Evolutionary conservation across 176 grass and related monocot genomes (phyloP), one percentile per base, ranked within the genome.

Genomic region (Carex kokanica): DNA sequence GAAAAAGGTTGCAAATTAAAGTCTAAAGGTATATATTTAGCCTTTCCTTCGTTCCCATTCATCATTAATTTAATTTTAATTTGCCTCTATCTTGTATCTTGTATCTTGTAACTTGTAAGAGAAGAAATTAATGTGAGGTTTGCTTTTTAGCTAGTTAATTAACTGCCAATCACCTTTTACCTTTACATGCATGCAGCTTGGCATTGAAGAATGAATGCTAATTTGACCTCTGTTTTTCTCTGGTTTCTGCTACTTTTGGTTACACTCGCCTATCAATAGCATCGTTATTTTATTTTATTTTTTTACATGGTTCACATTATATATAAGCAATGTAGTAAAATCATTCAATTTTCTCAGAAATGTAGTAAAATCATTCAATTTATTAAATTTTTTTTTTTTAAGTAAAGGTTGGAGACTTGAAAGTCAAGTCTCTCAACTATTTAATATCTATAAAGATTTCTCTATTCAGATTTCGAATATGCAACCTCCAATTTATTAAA

Each of bases 101-200:
- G 68, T 47, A n/a, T n/a, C 18, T 0, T 73, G 4, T 73, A 73
- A 24, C 40, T 72, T 73, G 69, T 49, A 45, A 43, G 5, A n/a
- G 41, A 73, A 73, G 69, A 73, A 54, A 75, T 54, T 21, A 43
- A 43, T 45, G 21, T 41, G 14, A 29, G 24, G 80, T 18, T 67
- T 66, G 40, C 40, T 51, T 82, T 15, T 17, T 51, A 21, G n/a
- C 65, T 69, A 69, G 66, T 70, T 70, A 70, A 43, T 52, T 52
- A 67, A 82, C 61, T n/a, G 59, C 17, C 40, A 51, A 66, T 82
- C 40, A 18, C 18, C 38, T 71, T 72, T 82, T 82, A 47, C 9
- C 13, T 82, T 41, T 64, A 66, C 38, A 49, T 82, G 62, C n/a
- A n/a, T n/a, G n/a, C n/a, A n/a, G 62, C 79, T 82, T 65, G 59